These are phyloP conservation scores for Fusarium nurragi DNA, from an alignment of 2,329 filamentous ascomycete species.

Conservation along the genomic window DNA sequence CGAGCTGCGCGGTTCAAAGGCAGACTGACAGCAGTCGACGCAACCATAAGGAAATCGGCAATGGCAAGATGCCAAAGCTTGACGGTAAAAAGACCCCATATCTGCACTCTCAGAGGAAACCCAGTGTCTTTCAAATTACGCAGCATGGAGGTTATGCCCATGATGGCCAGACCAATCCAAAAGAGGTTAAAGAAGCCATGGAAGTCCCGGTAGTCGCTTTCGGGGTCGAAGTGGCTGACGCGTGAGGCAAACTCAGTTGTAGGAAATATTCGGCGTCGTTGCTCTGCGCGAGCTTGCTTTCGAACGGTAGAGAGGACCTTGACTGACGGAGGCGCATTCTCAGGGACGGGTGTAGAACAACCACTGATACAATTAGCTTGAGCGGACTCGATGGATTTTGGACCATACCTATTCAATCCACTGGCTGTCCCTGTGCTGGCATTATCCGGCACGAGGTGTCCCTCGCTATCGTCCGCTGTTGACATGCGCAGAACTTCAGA, in stretches of 20 bases:
- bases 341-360: conserved; percentile 81
- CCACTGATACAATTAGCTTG: conserved; percentile 64
- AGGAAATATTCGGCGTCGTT: conserved; percentile 86
- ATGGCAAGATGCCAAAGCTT: conserved; percentile 89
- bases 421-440: conserved; percentile 47
- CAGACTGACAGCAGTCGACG: conserved; percentile 74
- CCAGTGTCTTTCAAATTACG: conserved; percentile 95
- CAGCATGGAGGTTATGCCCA: conserved; percentile 94
- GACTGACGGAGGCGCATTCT: conserved; percentile 91
- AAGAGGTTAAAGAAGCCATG: conserved; percentile 98
- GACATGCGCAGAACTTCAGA: conserved; percentile 53
- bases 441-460: conserved; percentile 50
- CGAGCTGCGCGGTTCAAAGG: conserved; percentile 77
- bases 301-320: conserved; percentile 86
- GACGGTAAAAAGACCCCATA: conserved; percentile 87
- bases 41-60: conserved; percentile 87
- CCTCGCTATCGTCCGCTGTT: conserved; percentile 49
- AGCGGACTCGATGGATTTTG: neutral
- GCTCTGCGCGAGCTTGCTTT: conserved; percentile 82
- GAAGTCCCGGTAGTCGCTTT: conserved; percentile 92
- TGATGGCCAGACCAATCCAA: conserved; percentile 96
- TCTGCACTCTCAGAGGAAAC: conserved; percentile 82
- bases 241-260: conserved; percentile 90
- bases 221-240: conserved; percentile 94
- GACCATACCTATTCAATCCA: conserved; percentile 56